Percentiles rank a stretch among this genome's conserved stretches.
These are phyloP conservation scores for Toxicodendron radicans DNA, from an alignment of 345 rosid species.

Conservation along the genomic window DNA sequence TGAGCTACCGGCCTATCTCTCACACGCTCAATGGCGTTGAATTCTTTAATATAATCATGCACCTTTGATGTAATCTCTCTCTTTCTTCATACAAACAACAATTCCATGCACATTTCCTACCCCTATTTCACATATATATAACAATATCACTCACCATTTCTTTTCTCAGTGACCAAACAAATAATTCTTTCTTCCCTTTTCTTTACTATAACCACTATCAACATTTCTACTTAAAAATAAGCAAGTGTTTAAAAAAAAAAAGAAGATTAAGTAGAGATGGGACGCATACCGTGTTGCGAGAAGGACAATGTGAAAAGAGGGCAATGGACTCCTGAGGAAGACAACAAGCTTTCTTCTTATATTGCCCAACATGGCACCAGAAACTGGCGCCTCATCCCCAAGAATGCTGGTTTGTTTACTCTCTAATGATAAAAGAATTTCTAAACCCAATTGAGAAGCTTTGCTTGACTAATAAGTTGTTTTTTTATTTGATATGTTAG, in stretches of 20 bases:
- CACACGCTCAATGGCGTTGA: conserved; percentile 94
- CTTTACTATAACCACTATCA: not conserved
- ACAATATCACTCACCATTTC: conserved; percentile 19
- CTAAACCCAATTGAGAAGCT: not conserved
- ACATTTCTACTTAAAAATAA: not conserved
- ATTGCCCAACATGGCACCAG: conserved; percentile 92
- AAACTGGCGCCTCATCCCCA: conserved; percentile 95
- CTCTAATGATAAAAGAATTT: not conserved
- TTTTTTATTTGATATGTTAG: conserved; percentile 25
- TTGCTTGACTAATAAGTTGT: not conserved
- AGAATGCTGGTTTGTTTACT: conserved; percentile 63
- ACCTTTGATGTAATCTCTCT: conserved; percentile 46
- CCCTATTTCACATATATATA: conserved; percentile 23
- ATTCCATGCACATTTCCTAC: conserved; percentile 11
- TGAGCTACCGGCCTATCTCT: conserved; percentile 83
- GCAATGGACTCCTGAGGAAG: conserved; percentile 98
- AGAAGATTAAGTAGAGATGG: conserved; percentile 43
- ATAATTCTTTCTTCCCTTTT: conserved; percentile 9
- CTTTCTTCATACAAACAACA: not conserved
- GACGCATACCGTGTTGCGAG: conserved; percentile 92
- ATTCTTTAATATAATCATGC: conserved; percentile 92
- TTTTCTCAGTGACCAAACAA: not conserved
- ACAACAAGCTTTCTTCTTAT: conserved; percentile 88
- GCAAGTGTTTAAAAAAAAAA: not conserved
- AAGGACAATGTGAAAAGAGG: conserved; percentile 92